phyloP scores from a whole-genome alignment of 2,329 filamentous ascomycete genomes.

The Orbilia brochopaga region DNA sequence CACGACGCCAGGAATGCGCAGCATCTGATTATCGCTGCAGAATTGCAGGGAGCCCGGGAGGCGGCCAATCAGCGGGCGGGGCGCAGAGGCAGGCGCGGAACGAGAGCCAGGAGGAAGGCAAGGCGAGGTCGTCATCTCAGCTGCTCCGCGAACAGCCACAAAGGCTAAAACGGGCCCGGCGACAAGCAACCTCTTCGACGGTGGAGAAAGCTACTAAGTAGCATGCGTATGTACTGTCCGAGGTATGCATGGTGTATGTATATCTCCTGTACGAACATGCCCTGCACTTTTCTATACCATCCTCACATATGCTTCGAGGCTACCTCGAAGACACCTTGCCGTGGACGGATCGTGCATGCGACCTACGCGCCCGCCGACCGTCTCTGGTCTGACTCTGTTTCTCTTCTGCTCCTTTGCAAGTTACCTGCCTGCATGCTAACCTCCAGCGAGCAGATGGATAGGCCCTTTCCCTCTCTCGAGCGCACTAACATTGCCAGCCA shows the following conservation, averaged over 20 bases:
- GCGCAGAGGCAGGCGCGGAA: conserved; percentile 4
- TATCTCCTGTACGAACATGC: too few species aligned
- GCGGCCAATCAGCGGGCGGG: conserved; percentile 3
- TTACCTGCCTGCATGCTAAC: conserved; percentile 13
- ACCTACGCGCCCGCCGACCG: conserved; percentile 36
- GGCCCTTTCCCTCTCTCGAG: not conserved
- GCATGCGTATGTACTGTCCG: too few species aligned
- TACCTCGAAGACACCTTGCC: conserved; percentile 12
- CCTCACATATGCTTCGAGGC: too few species aligned
- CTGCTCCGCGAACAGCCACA: conserved; percentile 8
- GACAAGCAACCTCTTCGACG: too few species aligned
- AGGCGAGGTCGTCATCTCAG: conserved; percentile 8
- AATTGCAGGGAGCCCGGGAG: not conserved
- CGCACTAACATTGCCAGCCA: too few species aligned
- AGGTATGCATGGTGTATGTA: too few species aligned
- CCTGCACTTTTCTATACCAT: too few species aligned
- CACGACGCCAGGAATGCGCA: not conserved
- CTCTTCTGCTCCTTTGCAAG: conserved; percentile 20
- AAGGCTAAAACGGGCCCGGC: conserved; percentile 11
- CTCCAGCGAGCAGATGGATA: conserved; percentile 15
- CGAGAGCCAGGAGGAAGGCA: not conserved
- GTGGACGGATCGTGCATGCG: conserved; percentile 38
- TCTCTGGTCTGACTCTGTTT: conserved; percentile 14
- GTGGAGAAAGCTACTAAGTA: too few species aligned
- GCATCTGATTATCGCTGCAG: not conserved